phyloP scores from a whole-genome alignment of 208 protist genomes.

The Trypanosoma scelopori region DNA sequence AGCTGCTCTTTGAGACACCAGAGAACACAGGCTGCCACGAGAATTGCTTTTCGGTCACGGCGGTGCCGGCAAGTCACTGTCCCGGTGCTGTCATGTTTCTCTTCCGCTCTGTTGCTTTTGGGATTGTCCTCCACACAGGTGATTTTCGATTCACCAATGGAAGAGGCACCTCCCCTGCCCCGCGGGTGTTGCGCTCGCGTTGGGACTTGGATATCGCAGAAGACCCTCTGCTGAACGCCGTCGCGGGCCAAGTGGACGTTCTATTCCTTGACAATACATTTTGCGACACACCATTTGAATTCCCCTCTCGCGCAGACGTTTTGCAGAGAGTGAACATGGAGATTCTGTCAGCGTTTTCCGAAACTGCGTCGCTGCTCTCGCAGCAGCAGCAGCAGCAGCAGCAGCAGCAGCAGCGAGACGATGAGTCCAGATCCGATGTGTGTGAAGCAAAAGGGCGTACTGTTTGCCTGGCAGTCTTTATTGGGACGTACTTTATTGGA shows the following conservation, averaged over 20 bases:
- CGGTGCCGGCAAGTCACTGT: slow-evolving; percentile 92
- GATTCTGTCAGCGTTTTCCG: slow-evolving; percentile 40
- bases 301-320: slow-evolving; percentile 68
- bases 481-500: slow-evolving; percentile 90
- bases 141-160: slow-evolving; percentile 90
- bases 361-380: slow-evolving; percentile 9
- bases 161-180: not conserved
- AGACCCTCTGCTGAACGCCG: slow-evolving; percentile 41
- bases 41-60: slow-evolving; percentile 36
- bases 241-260: slow-evolving; percentile 53
- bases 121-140: slow-evolving; percentile 87
- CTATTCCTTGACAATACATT: slow-evolving; percentile 95
- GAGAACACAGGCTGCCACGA: slow-evolving; percentile 23
- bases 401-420: not conserved
- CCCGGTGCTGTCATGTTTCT: slow-evolving; percentile 91
- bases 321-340: slow-evolving; percentile 50
- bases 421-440: not conserved
- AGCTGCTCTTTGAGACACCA: slow-evolving; percentile 15
- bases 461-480: slow-evolving; percentile 66
- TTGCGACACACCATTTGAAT: slow-evolving; percentile 75
- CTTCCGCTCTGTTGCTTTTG: slow-evolving; percentile 56
- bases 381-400: not conserved
- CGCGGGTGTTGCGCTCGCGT: slow-evolving; percentile 15
- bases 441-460: not conserved
- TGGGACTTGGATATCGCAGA: slow-evolving; percentile 64